Percentiles rank a stretch among this genome's conserved stretches.
phyloP scores from a whole-genome alignment of 2,329 filamentous ascomycete genomes.

The Claviceps pazoutovae region DNA sequence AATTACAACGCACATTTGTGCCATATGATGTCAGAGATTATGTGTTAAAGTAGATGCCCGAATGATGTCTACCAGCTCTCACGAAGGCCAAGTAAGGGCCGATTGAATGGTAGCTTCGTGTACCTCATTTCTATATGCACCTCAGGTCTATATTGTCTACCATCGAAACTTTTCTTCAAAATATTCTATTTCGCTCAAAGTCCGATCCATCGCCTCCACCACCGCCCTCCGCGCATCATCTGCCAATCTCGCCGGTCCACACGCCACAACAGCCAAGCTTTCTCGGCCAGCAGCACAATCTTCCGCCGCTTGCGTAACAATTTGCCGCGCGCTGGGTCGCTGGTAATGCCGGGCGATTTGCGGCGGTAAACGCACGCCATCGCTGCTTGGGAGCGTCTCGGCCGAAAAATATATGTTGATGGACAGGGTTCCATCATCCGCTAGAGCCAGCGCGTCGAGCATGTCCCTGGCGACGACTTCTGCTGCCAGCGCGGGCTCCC shows the following conservation, averaged over 20 bases:
- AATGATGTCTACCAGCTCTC: too few species aligned
- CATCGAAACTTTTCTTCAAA: slow-evolving; percentile 8
- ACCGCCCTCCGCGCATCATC: slow-evolving; percentile 27
- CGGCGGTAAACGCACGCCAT: slow-evolving; percentile 6
- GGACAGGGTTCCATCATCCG: slow-evolving; percentile 13
- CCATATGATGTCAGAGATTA: too few species aligned
- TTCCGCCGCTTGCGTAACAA: slow-evolving; percentile 16
- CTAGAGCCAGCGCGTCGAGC: slow-evolving; percentile 11
- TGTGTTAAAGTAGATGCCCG: too few species aligned
- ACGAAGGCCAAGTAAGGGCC: too few species aligned
- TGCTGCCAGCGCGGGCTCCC: slow-evolving; percentile 23
- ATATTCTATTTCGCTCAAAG: slow-evolving; percentile 9
- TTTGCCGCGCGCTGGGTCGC: slow-evolving; percentile 19
- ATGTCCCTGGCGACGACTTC: slow-evolving; percentile 23
- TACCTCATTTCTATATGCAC: background rate
- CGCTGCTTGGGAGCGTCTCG: slow-evolving; percentile 3
- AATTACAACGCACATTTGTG: too few species aligned
- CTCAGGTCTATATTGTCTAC: slow-evolving; percentile 2
- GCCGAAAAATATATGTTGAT: slow-evolving; percentile 25
- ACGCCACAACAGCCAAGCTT: slow-evolving; percentile 27
- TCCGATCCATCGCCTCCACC: slow-evolving; percentile 15
- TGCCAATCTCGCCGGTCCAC: slow-evolving; percentile 30
- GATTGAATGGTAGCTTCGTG: too few species aligned
- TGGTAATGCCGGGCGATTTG: slow-evolving; percentile 11
- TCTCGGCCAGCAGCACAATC: slow-evolving; percentile 9